Evolutionary conservation across 2,329 filamentous ascomycete species (phyloP).

Genomic region (Elsinoe australis): DNA sequence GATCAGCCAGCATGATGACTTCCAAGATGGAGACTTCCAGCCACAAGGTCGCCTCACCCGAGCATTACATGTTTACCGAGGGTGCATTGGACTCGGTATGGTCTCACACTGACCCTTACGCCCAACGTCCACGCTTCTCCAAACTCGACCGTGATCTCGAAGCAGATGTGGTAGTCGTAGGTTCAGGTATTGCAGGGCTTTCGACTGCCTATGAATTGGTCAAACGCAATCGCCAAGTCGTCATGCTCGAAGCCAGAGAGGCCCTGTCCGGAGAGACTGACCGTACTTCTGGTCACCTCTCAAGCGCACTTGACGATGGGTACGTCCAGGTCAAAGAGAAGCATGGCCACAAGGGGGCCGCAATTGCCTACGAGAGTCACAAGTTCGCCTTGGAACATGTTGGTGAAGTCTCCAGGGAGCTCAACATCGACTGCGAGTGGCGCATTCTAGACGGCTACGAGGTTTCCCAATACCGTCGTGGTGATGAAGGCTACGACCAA

Average conservation of each 20-base stretch:
- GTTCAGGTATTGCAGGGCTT: slow-evolving; percentile 47
- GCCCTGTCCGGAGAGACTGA: slow-evolving; percentile 48
- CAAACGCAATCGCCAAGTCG: slow-evolving; percentile 42
- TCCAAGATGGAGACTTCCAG: too few relatives aligned
- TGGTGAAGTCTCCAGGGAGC: slow-evolving; percentile 42
- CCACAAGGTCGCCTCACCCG: slow-evolving; percentile 20
- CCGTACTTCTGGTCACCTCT: slow-evolving; percentile 48
- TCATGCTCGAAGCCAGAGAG: slow-evolving; percentile 49
- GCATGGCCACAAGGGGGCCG: slow-evolving; percentile 45
- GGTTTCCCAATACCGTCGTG: slow-evolving; percentile 43
- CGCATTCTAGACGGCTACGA: slow-evolving; percentile 44
- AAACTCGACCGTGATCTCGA: slow-evolving; percentile 38
- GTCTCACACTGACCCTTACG: slow-evolving; percentile 44
- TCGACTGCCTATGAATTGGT: slow-evolving; percentile 49
- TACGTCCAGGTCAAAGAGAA: slow-evolving; percentile 46
- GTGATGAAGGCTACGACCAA: slow-evolving; percentile 37
- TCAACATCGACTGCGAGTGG: slow-evolving; percentile 52
- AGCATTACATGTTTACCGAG: slow-evolving; percentile 41
- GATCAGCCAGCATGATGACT: too few relatives aligned
- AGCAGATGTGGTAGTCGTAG: slow-evolving; percentile 46
- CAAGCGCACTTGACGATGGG: slow-evolving; percentile 48
- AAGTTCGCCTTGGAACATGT: slow-evolving; percentile 47
- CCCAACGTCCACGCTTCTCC: slow-evolving; percentile 38
- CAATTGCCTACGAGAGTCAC: slow-evolving; percentile 47
- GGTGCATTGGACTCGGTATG: slow-evolving; percentile 48